Evolutionary conservation across 306 rosid genomes (phyloP).

Genomic region (Pachyrhizus erosus): DNA sequence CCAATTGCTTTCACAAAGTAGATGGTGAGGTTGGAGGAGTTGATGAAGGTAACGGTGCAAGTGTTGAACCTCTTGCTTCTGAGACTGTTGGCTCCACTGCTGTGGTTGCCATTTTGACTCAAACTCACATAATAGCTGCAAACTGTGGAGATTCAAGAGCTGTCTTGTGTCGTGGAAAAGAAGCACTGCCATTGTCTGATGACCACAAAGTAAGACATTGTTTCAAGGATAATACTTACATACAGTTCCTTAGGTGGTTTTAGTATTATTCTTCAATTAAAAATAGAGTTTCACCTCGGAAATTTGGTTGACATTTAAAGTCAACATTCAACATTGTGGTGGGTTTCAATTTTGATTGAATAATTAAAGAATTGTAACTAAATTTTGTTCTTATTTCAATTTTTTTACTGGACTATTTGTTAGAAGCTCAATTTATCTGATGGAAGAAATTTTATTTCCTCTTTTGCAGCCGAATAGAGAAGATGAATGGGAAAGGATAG

Average conservation of each 20-base stretch:
- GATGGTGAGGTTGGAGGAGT: slow-evolving; percentile 66
- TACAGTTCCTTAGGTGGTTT: neutral
- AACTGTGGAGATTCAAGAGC: slow-evolving; percentile 92
- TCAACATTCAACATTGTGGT: neutral
- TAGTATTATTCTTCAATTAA: neutral
- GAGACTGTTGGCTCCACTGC: slow-evolving; percentile 87
- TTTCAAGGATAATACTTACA: neutral
- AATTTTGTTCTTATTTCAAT: neutral
- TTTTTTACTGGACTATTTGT: slow-evolving; percentile 6
- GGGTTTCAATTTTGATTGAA: neutral
- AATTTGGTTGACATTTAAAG: neutral
- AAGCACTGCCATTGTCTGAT: slow-evolving; percentile 64
- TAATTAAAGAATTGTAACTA: neutral
- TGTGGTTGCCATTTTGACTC: slow-evolving; percentile 69
- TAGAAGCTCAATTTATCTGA: slow-evolving; percentile 38
- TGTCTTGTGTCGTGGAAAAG: slow-evolving; percentile 72
- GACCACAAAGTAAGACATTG: slow-evolving; percentile 75
- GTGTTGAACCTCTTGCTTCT: slow-evolving; percentile 55
- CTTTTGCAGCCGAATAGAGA: slow-evolving; percentile 73
- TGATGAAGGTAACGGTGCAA: slow-evolving; percentile 21
- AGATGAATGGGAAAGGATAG: slow-evolving; percentile 77
- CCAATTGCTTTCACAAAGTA: slow-evolving; percentile 68
- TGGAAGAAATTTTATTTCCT: slow-evolving; percentile 20
- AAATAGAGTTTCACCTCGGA: neutral
- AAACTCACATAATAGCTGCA: slow-evolving; percentile 66